Base-by-base conservation (phyloP, 176 grass and related monocot species). In the Oryza glumipatula region DNA sequence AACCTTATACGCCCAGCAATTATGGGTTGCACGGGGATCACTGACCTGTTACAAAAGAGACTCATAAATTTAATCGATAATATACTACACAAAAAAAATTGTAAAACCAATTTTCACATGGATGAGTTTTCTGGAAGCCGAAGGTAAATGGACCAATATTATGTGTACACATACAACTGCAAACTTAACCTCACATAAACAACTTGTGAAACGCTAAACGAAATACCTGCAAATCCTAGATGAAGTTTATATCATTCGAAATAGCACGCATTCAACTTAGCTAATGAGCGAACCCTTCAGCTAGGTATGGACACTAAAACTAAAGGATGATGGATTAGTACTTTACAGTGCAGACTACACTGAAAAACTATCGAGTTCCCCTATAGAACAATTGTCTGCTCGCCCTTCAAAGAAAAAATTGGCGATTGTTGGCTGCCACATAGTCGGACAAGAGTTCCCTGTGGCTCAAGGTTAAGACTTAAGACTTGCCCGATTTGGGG, bases 1-100 rank as follows among this genome's bases (percentile, higher is more conserved):
- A 85, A 98, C 93, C 93, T 95, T 95, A 76, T 95, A 98, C 1
- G 96, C 93, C 93, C 96, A 98, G 45, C 91, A 95, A 90, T 98
- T 98, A 82, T 98, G 96, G 58, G 81, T 94, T n/a, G 96, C 96
- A 48, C 88, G 89, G 7, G 89, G 86, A 94, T 98, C 91, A 74
- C 75, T 93, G 58, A 95, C 91, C 96, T 98, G 70, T 56, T 74
- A 70, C 64, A 89, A 41, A 73, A 73, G 9, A 81, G 73, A 6
- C 19, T 83, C 65, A n/a, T 35, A 77, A 48, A 86, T 35, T 16
- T 65, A 43, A 24, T 74, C 54, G 88, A 71, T 9, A 48, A 71
- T 7, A 48, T 24, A 47, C 23, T 7, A n/a, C 12, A 84, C 2
- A 8, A 3, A 56, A 19, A 39, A 19, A 36, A 41, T 41, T 41